Conservation (phyloP, 345 rosid genomes). For the Lepidium didymum region DNA sequence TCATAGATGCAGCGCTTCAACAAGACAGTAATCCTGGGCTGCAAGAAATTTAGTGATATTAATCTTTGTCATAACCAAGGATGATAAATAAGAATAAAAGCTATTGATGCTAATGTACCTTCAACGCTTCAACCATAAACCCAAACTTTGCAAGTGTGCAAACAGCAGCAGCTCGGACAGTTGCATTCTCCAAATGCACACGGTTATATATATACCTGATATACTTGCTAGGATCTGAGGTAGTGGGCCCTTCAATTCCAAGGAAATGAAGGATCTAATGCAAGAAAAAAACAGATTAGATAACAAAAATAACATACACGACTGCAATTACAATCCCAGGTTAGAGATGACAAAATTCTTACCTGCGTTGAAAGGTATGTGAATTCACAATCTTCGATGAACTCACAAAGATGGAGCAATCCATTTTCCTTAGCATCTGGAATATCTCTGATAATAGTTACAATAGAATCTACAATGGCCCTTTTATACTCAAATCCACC, state of each 20-base stretch:
- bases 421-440: conserved; percentile 98
- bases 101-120: conserved; percentile 40
- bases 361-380: conserved; percentile 99
- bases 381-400: conserved; percentile 99
- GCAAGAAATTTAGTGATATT: conserved; percentile 19
- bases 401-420: conserved; percentile 94
- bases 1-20: conserved; percentile 88
- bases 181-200: conserved; percentile 97
- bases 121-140: conserved; percentile 78
- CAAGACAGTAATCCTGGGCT: conserved; percentile 82
- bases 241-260: conserved; percentile 90
- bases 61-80: neutral
- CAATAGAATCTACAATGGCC: conserved; percentile 95
- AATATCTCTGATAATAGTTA: conserved; percentile 89
- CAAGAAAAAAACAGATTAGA: neutral
- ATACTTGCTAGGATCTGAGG: conserved; percentile 90
- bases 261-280: conserved; percentile 90
- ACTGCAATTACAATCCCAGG: neutral
- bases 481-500: conserved; percentile 98
- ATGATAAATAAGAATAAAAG: neutral
- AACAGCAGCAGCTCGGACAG: conserved; percentile 95
- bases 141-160: conserved; percentile 95
- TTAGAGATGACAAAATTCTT: neutral
- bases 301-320: neutral
- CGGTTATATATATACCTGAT: conserved; percentile 99